Percentiles rank a stretch among this genome's conserved stretches.
Conservation (phyloP, 2,329 filamentous ascomycete species). For the Chaetomiaceae sp. region DNA sequence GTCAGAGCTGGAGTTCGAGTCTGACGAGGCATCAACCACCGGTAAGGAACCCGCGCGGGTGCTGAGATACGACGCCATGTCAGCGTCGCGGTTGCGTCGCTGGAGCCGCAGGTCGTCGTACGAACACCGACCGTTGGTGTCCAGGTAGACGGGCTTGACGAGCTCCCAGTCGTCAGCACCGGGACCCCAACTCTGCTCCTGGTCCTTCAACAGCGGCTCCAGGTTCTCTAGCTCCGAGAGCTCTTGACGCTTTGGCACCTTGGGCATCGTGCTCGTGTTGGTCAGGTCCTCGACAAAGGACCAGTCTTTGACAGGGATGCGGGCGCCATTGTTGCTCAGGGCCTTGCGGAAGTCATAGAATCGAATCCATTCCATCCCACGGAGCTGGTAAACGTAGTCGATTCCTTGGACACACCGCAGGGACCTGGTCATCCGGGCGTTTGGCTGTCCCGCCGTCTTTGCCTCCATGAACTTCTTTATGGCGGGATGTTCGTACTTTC, state of each 20-base stretch:
- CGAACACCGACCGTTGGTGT: conserved; percentile 10
- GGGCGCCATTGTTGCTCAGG: background rate
- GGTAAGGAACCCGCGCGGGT: background rate
- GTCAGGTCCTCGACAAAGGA: conserved; percentile 33
- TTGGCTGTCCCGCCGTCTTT: conserved; percentile 36
- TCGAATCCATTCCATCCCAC: conserved; percentile 38
- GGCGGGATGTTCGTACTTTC: conserved; percentile 32
- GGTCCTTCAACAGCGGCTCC: conserved; percentile 1
- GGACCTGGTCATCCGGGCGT: conserved; percentile 34
- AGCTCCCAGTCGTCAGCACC: conserved; percentile 13
- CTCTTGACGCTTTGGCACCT: conserved; percentile 7
- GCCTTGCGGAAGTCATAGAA: conserved; percentile 38
- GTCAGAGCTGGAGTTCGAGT: too few species aligned
- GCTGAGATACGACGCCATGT: conserved; percentile 10
- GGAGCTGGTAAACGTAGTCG: conserved; percentile 40
- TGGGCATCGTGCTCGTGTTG: conserved; percentile 16
- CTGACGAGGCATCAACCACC: background rate
- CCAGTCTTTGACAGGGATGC: conserved; percentile 30
- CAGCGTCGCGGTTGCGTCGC: conserved; percentile 7
- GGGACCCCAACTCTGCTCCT: conserved; percentile 7
- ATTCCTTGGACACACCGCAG: conserved; percentile 41
- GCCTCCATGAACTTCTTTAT: conserved; percentile 24
- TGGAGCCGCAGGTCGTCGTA: conserved; percentile 19
- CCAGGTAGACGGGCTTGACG: conserved; percentile 9
- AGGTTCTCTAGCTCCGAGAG: conserved; percentile 17